These are phyloP conservation scores for Candida andamanensis DNA, from an alignment of 805 yeast species.

Conservation along the genomic window DNA sequence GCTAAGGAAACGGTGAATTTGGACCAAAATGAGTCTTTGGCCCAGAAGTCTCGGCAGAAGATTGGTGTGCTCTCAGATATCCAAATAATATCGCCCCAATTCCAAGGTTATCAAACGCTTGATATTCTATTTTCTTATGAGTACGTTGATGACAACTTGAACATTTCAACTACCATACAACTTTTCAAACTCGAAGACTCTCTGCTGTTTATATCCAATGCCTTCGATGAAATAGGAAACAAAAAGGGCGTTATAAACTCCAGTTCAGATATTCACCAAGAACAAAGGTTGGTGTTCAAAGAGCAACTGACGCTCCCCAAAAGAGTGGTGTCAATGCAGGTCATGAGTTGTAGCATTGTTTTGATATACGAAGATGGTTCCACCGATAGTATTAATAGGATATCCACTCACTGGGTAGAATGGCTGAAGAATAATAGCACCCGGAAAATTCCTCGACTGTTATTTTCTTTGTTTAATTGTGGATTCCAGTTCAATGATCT, in stretches of 20 bases:
- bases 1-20: constrained; percentile 2
- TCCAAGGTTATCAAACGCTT: constrained; percentile 34
- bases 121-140: constrained; percentile 44
- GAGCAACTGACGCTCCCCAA: constrained; percentile 25
- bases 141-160: constrained; percentile 11
- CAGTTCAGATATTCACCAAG: constrained; percentile 1
- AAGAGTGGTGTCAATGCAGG: constrained; percentile 25
- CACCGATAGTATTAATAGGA: constrained; percentile 42
- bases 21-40: background rate
- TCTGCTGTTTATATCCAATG: constrained; percentile 19
- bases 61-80: constrained; percentile 23
- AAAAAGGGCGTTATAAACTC: constrained; percentile 13
- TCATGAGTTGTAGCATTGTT: constrained; percentile 36
- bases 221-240: constrained; percentile 27
- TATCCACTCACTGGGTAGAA: constrained; percentile 25
- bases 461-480: constrained; percentile 42
- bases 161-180: constrained; percentile 17
- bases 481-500: constrained; percentile 47
- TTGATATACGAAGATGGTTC: constrained; percentile 34
- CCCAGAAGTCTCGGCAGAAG: constrained; percentile 7
- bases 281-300: constrained; percentile 17
- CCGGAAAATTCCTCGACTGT: constrained; percentile 1
- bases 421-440: constrained; percentile 1
- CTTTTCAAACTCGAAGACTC: constrained; percentile 24
- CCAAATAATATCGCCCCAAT: constrained; percentile 43